A percentile compares a stretch with the other conserved stretches of the same genome.
phyloP scores from a whole-genome alignment of 1,139 yeast genomes.

The Scheffersomyces cryptocercus region DNA sequence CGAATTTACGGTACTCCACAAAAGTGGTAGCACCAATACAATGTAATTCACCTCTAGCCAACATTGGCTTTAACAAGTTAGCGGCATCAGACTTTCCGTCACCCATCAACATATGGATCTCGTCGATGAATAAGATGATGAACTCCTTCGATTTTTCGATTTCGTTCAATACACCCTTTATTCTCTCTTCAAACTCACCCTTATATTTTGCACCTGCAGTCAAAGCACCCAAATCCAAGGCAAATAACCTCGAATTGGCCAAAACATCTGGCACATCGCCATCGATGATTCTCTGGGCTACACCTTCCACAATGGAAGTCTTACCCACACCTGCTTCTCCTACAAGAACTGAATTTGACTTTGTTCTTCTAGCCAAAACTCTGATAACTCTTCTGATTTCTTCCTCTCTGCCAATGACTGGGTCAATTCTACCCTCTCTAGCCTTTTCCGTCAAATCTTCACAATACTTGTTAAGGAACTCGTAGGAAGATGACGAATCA shows the following conservation, averaged over 20 bases:
- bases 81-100: slow-evolving; percentile 96
- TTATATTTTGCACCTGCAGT: slow-evolving; percentile 98
- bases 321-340: slow-evolving; percentile 99
- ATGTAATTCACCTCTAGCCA: slow-evolving; percentile 93
- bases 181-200: slow-evolving; percentile 98
- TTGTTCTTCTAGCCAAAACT: slow-evolving; percentile 91
- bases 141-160: slow-evolving; percentile 84
- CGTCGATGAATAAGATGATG: slow-evolving; percentile 91
- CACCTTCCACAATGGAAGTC: slow-evolving; percentile 97
- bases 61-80: slow-evolving; percentile 91
- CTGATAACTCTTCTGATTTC: slow-evolving; percentile 94
- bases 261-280: slow-evolving; percentile 91
- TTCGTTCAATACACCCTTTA: slow-evolving; percentile 93
- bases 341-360: slow-evolving; percentile 92
- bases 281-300: slow-evolving; percentile 94
- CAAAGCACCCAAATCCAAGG: slow-evolving; percentile 91
- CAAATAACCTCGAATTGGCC: slow-evolving; percentile 75
- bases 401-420: slow-evolving; percentile 98
- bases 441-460: slow-evolving; percentile 92
- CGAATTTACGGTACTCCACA: slow-evolving; percentile 87
- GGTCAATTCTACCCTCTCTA: slow-evolving; percentile 91
- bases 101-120: slow-evolving; percentile 99
- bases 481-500: slow-evolving; percentile 82
- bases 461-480: slow-evolving; percentile 86
- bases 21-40: slow-evolving; percentile 99